Conservation (phyloP, 2,329 filamentous ascomycete genomes). For the Cercospora beticola region DNA sequence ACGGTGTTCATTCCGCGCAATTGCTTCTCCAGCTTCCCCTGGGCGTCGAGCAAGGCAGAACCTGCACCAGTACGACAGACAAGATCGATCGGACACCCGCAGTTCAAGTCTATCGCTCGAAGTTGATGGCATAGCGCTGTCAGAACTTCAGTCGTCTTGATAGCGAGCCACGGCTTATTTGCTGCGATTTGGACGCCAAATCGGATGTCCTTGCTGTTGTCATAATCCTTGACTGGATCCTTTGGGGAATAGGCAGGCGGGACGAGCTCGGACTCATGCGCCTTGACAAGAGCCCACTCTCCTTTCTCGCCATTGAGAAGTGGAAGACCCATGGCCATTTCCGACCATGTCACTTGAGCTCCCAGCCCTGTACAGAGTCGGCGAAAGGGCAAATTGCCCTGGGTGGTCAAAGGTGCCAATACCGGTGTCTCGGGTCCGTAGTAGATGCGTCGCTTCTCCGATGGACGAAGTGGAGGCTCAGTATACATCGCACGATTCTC, state of each 20-base stretch:
- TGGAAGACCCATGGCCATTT: conserved; percentile 94
- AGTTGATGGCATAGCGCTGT: conserved; percentile 75
- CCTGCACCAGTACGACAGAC: conserved; percentile 86
- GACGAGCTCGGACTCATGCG: conserved; percentile 76
- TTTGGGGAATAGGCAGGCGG: conserved; percentile 66
- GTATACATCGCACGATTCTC: conserved; percentile 77
- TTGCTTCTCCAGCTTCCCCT: conserved; percentile 88
- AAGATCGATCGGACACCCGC: conserved; percentile 93
- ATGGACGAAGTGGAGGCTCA: conserved; percentile 85
- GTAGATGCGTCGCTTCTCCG: conserved; percentile 90
- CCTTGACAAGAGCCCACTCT: conserved; percentile 94
- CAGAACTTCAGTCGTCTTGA: conserved; percentile 83
- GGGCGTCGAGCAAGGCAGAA: conserved; percentile 85
- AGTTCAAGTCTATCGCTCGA: conserved; percentile 92
- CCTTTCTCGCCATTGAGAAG: conserved; percentile 84
- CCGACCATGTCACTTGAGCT: conserved; percentile 91
- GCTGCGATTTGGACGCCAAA: conserved; percentile 93
- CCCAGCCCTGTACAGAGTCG: conserved; percentile 86
- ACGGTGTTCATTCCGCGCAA: conserved; percentile 94
- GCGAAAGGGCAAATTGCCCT: conserved; percentile 93
- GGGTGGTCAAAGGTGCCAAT: conserved; percentile 91
- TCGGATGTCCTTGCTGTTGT: conserved; percentile 77
- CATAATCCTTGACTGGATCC: conserved; percentile 65
- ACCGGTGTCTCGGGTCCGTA: conserved; percentile 92
- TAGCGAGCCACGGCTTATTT: conserved; percentile 85